Evolutionary conservation across 306 rosid genomes (phyloP).

Genomic region (Fragaria vesca): DNA sequence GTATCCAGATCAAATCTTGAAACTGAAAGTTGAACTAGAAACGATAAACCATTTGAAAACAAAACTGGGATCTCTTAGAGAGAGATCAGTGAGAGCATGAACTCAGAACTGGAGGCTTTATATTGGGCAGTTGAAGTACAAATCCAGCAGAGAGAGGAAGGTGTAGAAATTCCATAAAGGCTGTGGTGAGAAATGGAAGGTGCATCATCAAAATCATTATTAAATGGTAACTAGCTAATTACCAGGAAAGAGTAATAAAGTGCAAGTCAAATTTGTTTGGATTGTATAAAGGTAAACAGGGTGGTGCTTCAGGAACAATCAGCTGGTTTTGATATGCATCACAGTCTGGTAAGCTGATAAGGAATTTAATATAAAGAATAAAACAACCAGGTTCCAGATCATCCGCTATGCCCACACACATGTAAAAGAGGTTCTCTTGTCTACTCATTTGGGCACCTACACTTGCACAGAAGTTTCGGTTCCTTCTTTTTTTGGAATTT

Average conservation of each 20-base stretch:
- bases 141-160: conserved; percentile 15
- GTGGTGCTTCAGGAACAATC: conserved; percentile 1
- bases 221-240: conserved; percentile 18
- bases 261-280: not conserved
- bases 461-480: conserved; percentile 32
- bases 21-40: conserved; percentile 13
- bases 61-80: conserved; percentile 26
- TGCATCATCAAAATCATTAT: conserved; percentile 5
- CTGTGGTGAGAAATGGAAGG: conserved; percentile 9
- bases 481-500: conserved; percentile 13
- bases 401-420: conserved; percentile 15
- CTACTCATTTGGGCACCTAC: conserved; percentile 23
- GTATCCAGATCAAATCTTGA: conserved; percentile 13
- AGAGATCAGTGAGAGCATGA: conserved; percentile 2
- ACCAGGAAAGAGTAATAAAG: conserved; percentile 20
- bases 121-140: conserved; percentile 33
- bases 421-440: conserved; percentile 38
- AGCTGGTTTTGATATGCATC: conserved; percentile 9
- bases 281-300: conserved; percentile 8
- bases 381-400: conserved; percentile 55
- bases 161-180: not conserved
- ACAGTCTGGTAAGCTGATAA: conserved; percentile 11
- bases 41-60: conserved; percentile 14
- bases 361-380: conserved; percentile 11
- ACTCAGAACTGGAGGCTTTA: conserved; percentile 14